Evolutionary conservation across 2,329 filamentous ascomycete species (phyloP), one percentile per base, ranked within the genome.

Genomic region (Pyrenophora tritici-repentis): DNA sequence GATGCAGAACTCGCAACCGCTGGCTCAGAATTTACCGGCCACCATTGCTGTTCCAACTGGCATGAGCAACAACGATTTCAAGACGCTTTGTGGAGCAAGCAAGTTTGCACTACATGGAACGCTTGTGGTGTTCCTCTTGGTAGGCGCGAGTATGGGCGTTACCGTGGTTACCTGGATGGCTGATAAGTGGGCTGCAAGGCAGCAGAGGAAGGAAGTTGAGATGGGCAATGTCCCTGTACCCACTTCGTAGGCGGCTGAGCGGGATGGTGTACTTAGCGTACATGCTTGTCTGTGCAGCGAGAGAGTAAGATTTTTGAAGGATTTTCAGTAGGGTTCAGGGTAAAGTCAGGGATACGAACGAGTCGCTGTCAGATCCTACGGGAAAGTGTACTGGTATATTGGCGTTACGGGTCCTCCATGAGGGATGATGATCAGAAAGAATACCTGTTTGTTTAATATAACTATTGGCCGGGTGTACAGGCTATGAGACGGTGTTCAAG

Each of bases 101-200:
- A 72, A 71, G 56, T 79, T 79, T 63, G 74, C 77, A 12, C 71
- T 76, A 36, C 78, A 75, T 56, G 73, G 74, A 17, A 75, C 74
- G 0, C 70, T 79, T 17, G 66, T 73, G 0, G 62, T 75, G 14
- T 75, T 78, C 52, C 42, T 78, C 36, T 39, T 78, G 37, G 69
- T 79, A 20, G 55, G 61, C 24, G 53, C 54, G 6, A 69, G 66
- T 42, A 66, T 72, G 59, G 67, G 51, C 16, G 24, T 72, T 32
- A 68, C 63, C 7, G 59, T 73, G n/a, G 53, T 74, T 6, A 65
- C 66, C 3, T 75, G 72, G 72, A 47, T 66, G 34, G 70, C 71
- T 32, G 72, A 74, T 40, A 74, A 75, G 62, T 72, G 66, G 66
- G 62, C 61, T 12, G 59, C 57, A 7, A 65, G 71, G 41, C 64